Conservation (phyloP, 1,139 yeast species). For the Hyphopichia wangnamkhiaoensis region DNA sequence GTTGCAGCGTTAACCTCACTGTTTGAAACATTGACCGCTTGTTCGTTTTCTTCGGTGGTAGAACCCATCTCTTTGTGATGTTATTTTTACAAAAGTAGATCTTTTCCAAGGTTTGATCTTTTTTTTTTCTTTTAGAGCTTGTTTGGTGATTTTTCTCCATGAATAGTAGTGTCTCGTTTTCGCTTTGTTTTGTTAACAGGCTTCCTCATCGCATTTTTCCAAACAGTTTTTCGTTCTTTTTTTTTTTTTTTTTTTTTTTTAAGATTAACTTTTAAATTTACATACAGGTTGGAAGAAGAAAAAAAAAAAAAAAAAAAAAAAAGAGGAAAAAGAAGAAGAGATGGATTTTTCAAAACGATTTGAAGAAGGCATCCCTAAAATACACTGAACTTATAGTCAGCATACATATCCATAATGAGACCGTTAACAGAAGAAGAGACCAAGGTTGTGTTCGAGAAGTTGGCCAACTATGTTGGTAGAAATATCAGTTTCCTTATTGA, state of each 20-base stretch:
- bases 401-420: slow-evolving; percentile 60
- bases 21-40: neutral
- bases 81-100: neutral
- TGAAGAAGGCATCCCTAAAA: neutral
- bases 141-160: too few species aligned
- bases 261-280: neutral
- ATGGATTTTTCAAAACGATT: neutral
- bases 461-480: slow-evolving; percentile 94
- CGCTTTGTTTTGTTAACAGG: too few species aligned
- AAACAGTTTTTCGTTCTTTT: too few species aligned
- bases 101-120: neutral
- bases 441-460: slow-evolving; percentile 90
- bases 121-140: slow-evolving; percentile 1
- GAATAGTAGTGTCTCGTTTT: too few species aligned
- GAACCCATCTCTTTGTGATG: neutral
- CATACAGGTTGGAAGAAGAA: neutral
- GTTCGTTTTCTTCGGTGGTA: neutral
- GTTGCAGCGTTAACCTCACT: neutral
- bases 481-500: slow-evolving; percentile 87
- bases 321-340: neutral
- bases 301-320: neutral
- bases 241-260: neutral
- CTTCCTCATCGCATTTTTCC: slow-evolving; percentile 2
- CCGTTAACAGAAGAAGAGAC: slow-evolving; percentile 97
- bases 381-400: too few species aligned